Base-by-base conservation (phyloP, 1,139 yeast genomes). In the Yamadazyma sp. region DNA sequence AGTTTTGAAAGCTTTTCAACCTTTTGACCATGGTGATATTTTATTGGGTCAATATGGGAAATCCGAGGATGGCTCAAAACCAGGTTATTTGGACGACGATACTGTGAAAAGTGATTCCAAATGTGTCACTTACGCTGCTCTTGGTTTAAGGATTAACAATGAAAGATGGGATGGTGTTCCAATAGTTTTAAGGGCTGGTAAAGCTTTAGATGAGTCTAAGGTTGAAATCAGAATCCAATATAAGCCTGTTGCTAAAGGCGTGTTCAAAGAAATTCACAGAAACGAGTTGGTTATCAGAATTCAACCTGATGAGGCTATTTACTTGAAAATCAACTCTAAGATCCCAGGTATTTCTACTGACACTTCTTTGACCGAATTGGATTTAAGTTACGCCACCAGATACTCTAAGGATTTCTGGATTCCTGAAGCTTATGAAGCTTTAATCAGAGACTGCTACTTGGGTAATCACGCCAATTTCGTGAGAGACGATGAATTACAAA, bases 161-260 rank as follows among this genome's bases (percentile, higher is more conserved):
- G 98, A 91, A 64, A 81, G 98, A 62, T 92, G 99, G 99, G 92
- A 86, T 50, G 97, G 97, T 54, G 98, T 92, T 36, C 99, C 99
- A 41, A 81, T 92, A 58, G 85, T 92, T 39, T 73, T 92, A 73
- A 81, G 96, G 67, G 98, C 98, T 17, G 99, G 99, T 57, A 92
- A 92, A 69, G 97, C 97, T 12, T 73, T 91, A 44, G 87, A 89
- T 58, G 92, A 85, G 58, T 84, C 89, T 42, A 87, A 89, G 72
- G 98, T 92, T 41, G 98, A 94, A 69, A 83, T 94, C 49, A 80
- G 98, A 64, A 73, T 94, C 49, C 98, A 92, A 70, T 92, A 85
- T 72, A 88, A 84, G 66, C 85, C 86, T 35, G 94, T 86, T 40
- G 83, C 89, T 20, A 75, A 77, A 47, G 97, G 96, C 34, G 83